Conservation (phyloP, 441 rosid species). For the Breynia disticha region DNA sequence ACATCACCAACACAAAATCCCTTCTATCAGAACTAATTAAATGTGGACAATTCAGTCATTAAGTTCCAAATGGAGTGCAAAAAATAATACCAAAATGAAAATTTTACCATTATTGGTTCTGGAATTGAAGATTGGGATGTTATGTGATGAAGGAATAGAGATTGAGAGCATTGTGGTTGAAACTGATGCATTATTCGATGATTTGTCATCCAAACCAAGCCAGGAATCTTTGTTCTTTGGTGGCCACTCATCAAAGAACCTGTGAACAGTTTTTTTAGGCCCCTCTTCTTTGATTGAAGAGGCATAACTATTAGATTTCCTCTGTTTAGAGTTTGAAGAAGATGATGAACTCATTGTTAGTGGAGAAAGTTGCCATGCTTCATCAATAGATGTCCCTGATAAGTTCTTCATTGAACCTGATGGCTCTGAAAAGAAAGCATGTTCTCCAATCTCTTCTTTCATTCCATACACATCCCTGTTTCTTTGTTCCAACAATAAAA, state of each 20-base stretch:
- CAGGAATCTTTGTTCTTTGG: conserved; percentile 53
- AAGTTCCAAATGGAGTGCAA: neutral
- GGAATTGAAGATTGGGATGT: conserved; percentile 45
- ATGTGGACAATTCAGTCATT: neutral
- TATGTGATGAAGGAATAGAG: conserved; percentile 56
- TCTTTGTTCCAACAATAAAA: conserved; percentile 26
- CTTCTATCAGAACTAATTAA: neutral
- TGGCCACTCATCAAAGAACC: conserved; percentile 90
- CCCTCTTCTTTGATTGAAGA: conserved; percentile 31
- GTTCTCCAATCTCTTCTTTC: conserved; percentile 58
- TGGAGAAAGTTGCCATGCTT: conserved; percentile 62
- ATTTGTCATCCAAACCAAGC: conserved; percentile 55
- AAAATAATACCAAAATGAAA: too few species aligned
- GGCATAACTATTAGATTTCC: conserved; percentile 22
- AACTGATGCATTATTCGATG: conserved; percentile 38
- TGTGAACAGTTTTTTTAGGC: conserved; percentile 59
- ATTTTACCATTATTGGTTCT: conserved; percentile 34
- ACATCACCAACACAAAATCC: neutral
- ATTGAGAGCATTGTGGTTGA: conserved; percentile 63
- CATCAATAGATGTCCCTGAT: conserved; percentile 53
- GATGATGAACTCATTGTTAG: conserved; percentile 51
- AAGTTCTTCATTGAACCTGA: conserved; percentile 54
- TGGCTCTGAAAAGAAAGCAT: conserved; percentile 62
- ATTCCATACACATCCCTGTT: conserved; percentile 41
- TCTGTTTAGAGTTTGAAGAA: too few species aligned